Evolutionary conservation across 768 basidiomycete genomes (phyloP), one percentile per base, ranked within the genome.

Genomic region (Austroboletus eburneus): DNA sequence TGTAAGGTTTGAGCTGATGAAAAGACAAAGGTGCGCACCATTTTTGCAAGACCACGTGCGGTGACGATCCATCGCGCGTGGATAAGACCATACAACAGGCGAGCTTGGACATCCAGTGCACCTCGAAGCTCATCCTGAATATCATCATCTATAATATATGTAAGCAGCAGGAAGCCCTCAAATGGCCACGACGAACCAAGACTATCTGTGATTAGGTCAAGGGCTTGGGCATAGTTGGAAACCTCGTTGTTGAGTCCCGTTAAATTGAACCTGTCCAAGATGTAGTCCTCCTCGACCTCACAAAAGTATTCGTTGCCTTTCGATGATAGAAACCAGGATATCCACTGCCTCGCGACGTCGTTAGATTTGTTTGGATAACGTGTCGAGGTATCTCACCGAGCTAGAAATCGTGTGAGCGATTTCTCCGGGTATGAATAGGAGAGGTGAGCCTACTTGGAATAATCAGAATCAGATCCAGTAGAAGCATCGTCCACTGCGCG

Each of bases 261-360:
- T 46, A 99, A 75, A 69, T 99, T 98, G 79, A 99, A 97, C 43
- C 94, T 81, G 70, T 98, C 95, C 46, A 96, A 77, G 59, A 99
- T 97, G 66, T 97, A 98, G 69, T 98, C 95, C 62, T 98, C 96
- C 64, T 97, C 96, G 51, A 98, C 92, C 73, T 98, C 94, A 67
- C 95, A 96, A 61, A 97, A 98, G 73, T 99, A 99, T 72, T 99
- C 96, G 65, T 99, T 98, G 48, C 96, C 94, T 65, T 96, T 96
- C 17, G 91, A 93, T 18, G 91, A 90, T 5, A 97, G 74, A 61
- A 97, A 96, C 93, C 93, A 97, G 4, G 92, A 91, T 57, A 95
- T 94, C 93, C 93, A 97, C 91, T 94, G 56, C 13, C 54, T 20
- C 36, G 21, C 24, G 43, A 16, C 6, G 3, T 42, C 22, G 43